Evolutionary conservation across 2,329 filamentous ascomycete genomes (phyloP), one percentile per base, ranked within the genome.

Genomic region (Xylaria sp.): DNA sequence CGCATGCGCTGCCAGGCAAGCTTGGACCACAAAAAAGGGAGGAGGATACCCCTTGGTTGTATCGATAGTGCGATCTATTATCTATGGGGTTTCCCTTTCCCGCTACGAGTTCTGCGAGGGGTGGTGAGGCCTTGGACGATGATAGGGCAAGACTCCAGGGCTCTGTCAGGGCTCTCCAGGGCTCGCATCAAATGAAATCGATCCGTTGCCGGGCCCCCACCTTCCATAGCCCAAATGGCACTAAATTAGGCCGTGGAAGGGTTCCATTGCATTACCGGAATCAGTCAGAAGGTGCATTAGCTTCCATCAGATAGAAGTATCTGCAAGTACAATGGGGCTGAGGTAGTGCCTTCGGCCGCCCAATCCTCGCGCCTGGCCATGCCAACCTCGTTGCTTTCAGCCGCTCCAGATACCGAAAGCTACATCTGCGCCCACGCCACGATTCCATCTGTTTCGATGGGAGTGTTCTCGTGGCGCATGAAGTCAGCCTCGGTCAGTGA

Each of bases 361-460:
- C 56, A 63, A 58, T 65, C 7, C 20, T 6, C 20, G 20, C 8
- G 10, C 46, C 15, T 20, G 7, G 23, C 51, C 1, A 44, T 34
- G 44, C 39, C n/a, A 25, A 48, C 48, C 58, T 57, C 6, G 46
- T 50, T 23, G 44, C 31, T 57, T 65, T 66, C 65, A 67, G 73
- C 71, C 74, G 67, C 66, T 54, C 48, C 37, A 56, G 60, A 13
- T 76, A 78, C 77, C 34, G 44, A 3, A 5, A 58, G 65, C 66
- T 76, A 77, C 75, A 63, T 74, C 4, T 0, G 1, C 31, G 20
- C 65, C 58, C 51, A 75, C 76, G 76, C 76, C 77, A 78, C 77
- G 76, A 78, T 79, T 79, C 77, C 68, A 79, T 79, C 70, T 68
- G 77, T 75, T 79, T 79, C 77, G 76, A 79, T 76, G 74, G 48